phyloP scores from a whole-genome alignment of 768 basidiomycete species.

The Suillus subluteus region DNA sequence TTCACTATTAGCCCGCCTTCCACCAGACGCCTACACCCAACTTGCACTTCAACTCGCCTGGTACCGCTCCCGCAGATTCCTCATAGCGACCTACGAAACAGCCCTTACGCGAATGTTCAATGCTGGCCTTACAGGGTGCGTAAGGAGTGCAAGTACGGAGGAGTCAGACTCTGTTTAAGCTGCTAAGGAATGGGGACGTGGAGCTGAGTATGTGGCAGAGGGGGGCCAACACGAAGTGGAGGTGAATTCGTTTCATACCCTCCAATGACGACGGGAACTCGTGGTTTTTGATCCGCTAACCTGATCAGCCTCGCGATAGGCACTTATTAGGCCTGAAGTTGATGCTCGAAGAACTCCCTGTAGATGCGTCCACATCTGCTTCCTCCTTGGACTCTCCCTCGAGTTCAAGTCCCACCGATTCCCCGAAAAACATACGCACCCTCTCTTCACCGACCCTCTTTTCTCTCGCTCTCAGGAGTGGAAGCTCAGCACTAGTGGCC shows the following conservation, averaged over 20 bases:
- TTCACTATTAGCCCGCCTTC: conserved; percentile 45
- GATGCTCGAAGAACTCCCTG: conserved; percentile 46
- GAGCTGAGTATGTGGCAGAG: background rate
- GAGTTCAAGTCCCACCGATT: conserved; percentile 31
- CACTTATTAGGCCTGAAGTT: conserved; percentile 86
- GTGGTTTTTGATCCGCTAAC: conserved; percentile 10
- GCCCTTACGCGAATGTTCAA: conserved; percentile 86
- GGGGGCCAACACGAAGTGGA: background rate
- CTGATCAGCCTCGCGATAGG: conserved; percentile 58
- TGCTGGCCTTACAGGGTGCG: conserved; percentile 84
- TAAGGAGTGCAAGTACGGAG: conserved; percentile 75
- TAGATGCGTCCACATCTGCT: background rate
- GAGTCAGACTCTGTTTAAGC: conserved; percentile 34
- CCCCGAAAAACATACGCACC: conserved; percentile 23
- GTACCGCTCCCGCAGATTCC: conserved; percentile 73
- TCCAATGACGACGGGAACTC: background rate
- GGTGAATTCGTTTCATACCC: background rate
- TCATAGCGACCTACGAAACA: conserved; percentile 93
- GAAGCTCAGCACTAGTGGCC: conserved; percentile 88
- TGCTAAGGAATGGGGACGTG: conserved; percentile 21
- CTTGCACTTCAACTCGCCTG: conserved; percentile 92
- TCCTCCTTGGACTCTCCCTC: background rate
- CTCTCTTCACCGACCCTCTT: conserved; percentile 77
- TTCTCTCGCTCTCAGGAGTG: conserved; percentile 78
- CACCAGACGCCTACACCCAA: conserved; percentile 87